Percentiles rank a stretch among this genome's conserved stretches.
Conservation (phyloP, 2,329 filamentous ascomycete genomes). For the Leptographium wingfieldii region DNA sequence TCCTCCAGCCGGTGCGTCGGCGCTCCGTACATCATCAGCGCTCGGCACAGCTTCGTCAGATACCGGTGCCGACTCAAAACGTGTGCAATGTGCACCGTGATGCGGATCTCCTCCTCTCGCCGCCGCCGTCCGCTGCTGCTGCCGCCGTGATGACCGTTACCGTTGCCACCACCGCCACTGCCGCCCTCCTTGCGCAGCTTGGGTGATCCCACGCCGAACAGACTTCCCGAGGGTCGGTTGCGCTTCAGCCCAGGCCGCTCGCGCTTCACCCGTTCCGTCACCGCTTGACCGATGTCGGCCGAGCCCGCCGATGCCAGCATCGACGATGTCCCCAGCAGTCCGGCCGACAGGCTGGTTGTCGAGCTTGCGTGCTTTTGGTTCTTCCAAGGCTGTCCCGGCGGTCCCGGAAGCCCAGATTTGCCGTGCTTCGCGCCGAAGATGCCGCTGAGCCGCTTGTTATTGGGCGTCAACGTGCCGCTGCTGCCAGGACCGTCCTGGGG, state of each 20-base stretch:
- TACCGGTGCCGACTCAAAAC: slow-evolving; percentile 73
- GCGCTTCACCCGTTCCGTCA: slow-evolving; percentile 30
- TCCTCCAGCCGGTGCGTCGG: slow-evolving; percentile 86
- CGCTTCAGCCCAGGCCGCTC: slow-evolving; percentile 15
- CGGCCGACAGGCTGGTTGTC: slow-evolving; percentile 27
- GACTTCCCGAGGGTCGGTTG: slow-evolving; percentile 8
- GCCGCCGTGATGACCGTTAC: slow-evolving; percentile 15
- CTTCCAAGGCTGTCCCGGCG: slow-evolving; percentile 4
- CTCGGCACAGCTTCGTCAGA: slow-evolving; percentile 70
- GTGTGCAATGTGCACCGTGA: slow-evolving; percentile 48
- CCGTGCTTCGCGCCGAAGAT: slow-evolving; percentile 29
- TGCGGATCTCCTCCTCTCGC: slow-evolving; percentile 24
- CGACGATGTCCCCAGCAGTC: slow-evolving; percentile 41
- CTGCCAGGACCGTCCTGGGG: slow-evolving; percentile 2
- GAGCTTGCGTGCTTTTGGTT: slow-evolving; percentile 8
- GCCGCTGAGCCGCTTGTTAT: slow-evolving; percentile 22
- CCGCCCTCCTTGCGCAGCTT: slow-evolving; percentile 6
- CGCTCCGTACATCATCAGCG: slow-evolving; percentile 80
- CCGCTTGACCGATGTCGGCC: slow-evolving; percentile 29
- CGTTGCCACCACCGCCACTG: slow-evolving; percentile 15
- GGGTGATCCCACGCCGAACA: slow-evolving; percentile 6
- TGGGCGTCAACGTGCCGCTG: slow-evolving; percentile 15
- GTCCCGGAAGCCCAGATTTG: slow-evolving; percentile 12
- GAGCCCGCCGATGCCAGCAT: slow-evolving; percentile 35
- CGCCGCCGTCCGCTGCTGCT: slow-evolving; percentile 10